Evolutionary conservation across 805 yeast genomes (phyloP).

Genomic region (Wickerhamiella azyma): DNA sequence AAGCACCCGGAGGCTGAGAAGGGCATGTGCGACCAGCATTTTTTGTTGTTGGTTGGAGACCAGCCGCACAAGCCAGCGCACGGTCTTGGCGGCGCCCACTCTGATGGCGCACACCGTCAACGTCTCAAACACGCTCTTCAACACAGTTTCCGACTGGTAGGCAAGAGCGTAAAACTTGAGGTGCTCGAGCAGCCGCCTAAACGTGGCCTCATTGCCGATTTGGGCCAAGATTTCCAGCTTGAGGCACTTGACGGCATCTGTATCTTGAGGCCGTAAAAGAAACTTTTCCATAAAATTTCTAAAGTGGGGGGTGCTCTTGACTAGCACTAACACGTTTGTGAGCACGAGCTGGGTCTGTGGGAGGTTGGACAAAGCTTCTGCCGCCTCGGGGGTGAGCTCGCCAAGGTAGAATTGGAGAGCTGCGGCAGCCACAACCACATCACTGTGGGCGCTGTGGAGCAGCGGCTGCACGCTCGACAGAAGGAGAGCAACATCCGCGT

Average conservation of each 20-base stretch:
- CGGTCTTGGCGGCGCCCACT: conserved; percentile 3
- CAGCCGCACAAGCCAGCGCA: conserved; percentile 13
- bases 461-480: conserved; percentile 35
- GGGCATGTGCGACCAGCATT: conserved; percentile 13
- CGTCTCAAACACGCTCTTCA: conserved; percentile 8
- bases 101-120: conserved; percentile 10
- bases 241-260: conserved; percentile 29
- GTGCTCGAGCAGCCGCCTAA: background rate
- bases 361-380: conserved; percentile 36
- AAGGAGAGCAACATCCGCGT: conserved; percentile 46
- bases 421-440: conserved; percentile 48
- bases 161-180: conserved; percentile 8
- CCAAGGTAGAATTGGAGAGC: conserved; percentile 48
- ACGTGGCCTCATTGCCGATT: background rate
- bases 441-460: conserved; percentile 38
- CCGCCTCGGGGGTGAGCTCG: conserved; percentile 36
- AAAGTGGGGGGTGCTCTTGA: conserved; percentile 28
- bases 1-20: conserved; percentile 15
- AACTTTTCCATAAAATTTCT: conserved; percentile 26
- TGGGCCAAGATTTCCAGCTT: conserved; percentile 35
- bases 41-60: conserved; percentile 11
- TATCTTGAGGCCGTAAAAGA: conserved; percentile 44
- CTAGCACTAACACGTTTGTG: conserved; percentile 33
- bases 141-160: background rate
- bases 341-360: conserved; percentile 31